A percentile compares a stretch with the other conserved stretches of the same genome.
These are phyloP conservation scores for Fraxinus angustifolia DNA, from an alignment of 305 asterid species.

Conservation along the genomic window DNA sequence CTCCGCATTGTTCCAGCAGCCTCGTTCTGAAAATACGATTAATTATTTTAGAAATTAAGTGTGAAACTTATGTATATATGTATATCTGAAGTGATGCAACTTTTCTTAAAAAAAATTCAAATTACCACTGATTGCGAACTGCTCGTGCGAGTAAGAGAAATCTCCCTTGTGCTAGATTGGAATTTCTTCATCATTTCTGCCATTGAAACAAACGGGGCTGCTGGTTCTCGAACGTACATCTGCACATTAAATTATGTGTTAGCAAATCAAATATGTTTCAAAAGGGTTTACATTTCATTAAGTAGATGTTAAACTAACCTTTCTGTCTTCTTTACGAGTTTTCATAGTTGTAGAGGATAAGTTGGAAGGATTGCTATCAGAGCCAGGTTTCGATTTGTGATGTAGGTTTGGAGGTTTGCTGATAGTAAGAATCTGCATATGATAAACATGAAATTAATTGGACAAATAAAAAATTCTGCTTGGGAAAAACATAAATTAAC, in stretches of 20 bases:
- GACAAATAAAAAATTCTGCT: background rate
- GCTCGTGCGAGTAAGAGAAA: constrained; percentile 35
- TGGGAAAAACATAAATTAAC: background rate
- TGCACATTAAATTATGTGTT: constrained; percentile 22
- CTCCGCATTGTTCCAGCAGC: constrained; percentile 49
- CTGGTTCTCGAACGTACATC: constrained; percentile 70
- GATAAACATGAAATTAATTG: background rate
- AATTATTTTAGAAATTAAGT: background rate
- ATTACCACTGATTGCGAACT: constrained; percentile 54
- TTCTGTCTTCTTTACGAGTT: constrained; percentile 60
- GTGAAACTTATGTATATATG: background rate
- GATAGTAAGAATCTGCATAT: constrained; percentile 61
- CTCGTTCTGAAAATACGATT: constrained; percentile 32
- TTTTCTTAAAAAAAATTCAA: background rate
- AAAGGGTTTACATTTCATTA: background rate
- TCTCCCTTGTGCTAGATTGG: constrained; percentile 68
- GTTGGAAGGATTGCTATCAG: constrained; percentile 38
- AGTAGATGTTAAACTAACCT: constrained; percentile 33
- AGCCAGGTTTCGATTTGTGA: constrained; percentile 70
- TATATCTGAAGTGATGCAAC: background rate
- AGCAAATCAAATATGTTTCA: constrained; percentile 11
- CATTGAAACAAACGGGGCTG: constrained; percentile 74
- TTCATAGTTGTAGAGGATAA: constrained; percentile 44
- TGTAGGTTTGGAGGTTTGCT: constrained; percentile 58
- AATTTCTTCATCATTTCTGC: constrained; percentile 90